Evolutionary conservation across 2,329 filamentous ascomycete genomes (phyloP).

Genomic region (Aspergillus pseudonomiae): DNA sequence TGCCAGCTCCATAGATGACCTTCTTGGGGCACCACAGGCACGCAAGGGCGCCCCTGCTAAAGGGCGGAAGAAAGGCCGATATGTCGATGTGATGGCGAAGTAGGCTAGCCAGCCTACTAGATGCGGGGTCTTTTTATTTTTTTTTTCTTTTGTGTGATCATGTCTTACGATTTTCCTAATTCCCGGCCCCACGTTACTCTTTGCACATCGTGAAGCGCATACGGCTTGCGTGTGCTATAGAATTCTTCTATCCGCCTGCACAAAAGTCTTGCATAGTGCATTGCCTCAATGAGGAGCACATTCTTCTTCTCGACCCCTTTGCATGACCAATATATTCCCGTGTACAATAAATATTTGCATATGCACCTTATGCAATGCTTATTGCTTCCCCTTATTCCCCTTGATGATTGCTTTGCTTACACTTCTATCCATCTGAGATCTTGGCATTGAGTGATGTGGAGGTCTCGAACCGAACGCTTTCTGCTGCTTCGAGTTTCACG

Average conservation of each 20-base stretch:
- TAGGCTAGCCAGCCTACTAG: conserved; percentile 23
- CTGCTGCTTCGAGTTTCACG: conserved; percentile 1
- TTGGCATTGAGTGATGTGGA: neutral
- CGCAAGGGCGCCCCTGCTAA: conserved; percentile 66
- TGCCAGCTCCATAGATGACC: conserved; percentile 91
- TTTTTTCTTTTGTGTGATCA: conserved; percentile 23
- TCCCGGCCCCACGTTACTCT: conserved; percentile 2
- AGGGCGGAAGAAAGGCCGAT: conserved; percentile 81
- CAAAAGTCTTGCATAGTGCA: conserved; percentile 19
- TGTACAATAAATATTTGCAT: conserved; percentile 17
- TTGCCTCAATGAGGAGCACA: conserved; percentile 6
- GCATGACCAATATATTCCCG: conserved; percentile 9
- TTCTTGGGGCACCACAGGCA: conserved; percentile 74
- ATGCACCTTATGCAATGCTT: conserved; percentile 8
- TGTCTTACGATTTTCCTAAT: conserved; percentile 12
- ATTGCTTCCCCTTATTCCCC: conserved; percentile 3
- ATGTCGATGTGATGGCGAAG: conserved; percentile 95
- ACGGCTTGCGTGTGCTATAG: conserved; percentile 13
- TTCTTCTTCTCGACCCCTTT: conserved; percentile 8
- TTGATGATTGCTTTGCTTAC: conserved; percentile 11
- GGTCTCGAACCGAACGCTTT: neutral
- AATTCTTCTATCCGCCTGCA: conserved; percentile 5
- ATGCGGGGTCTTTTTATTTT: conserved; percentile 15
- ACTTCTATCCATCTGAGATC: conserved; percentile 9
- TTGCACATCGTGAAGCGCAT: conserved; percentile 12